Evolutionary conservation across 2,329 filamentous ascomycete genomes (phyloP).

Genomic region (Cytospora paraplurivora): DNA sequence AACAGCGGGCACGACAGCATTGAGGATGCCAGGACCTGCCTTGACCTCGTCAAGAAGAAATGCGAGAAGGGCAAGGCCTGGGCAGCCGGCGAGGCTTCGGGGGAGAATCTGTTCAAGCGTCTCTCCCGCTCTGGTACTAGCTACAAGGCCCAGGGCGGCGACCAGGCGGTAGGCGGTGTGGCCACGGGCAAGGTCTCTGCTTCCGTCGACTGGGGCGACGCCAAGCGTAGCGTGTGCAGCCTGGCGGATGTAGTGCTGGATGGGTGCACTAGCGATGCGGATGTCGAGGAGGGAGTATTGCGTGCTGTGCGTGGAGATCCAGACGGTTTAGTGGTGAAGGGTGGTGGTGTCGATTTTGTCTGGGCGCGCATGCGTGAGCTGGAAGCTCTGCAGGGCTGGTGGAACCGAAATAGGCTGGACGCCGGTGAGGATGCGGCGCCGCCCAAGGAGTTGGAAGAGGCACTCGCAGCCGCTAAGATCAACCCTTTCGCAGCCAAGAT

Average conservation of each 20-base stretch:
- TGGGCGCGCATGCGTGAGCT: constrained; percentile 68
- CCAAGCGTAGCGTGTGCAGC: constrained; percentile 58
- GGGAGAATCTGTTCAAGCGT: constrained; percentile 88
- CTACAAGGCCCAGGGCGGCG: constrained; percentile 63
- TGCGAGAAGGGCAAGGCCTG: constrained; percentile 89
- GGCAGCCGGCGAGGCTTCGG: constrained; percentile 76
- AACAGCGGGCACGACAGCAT: constrained; percentile 81
- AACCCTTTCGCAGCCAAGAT: constrained; percentile 25
- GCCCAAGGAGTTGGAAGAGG: constrained; percentile 35
- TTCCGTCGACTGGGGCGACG: constrained; percentile 88
- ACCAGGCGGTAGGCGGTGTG: constrained; percentile 57
- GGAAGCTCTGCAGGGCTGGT: constrained; percentile 67
- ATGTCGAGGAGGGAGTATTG: constrained; percentile 56
- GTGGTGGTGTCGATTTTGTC: constrained; percentile 66
- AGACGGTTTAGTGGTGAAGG: constrained; percentile 58
- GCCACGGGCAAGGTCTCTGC: constrained; percentile 66
- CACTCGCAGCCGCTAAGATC: constrained; percentile 18
- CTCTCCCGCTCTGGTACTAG: constrained; percentile 65
- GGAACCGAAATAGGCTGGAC: constrained; percentile 57
- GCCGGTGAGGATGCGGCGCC: constrained; percentile 37
- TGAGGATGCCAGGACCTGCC: constrained; percentile 87
- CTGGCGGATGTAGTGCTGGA: constrained; percentile 59
- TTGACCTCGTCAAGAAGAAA: constrained; percentile 93
- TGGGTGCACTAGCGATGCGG: constrained; percentile 59
- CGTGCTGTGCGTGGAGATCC: constrained; percentile 62